These are phyloP conservation scores for Selaginella moellendorffii DNA, from an alignment of 75 land plant genomes.

Conservation along the genomic window DNA sequence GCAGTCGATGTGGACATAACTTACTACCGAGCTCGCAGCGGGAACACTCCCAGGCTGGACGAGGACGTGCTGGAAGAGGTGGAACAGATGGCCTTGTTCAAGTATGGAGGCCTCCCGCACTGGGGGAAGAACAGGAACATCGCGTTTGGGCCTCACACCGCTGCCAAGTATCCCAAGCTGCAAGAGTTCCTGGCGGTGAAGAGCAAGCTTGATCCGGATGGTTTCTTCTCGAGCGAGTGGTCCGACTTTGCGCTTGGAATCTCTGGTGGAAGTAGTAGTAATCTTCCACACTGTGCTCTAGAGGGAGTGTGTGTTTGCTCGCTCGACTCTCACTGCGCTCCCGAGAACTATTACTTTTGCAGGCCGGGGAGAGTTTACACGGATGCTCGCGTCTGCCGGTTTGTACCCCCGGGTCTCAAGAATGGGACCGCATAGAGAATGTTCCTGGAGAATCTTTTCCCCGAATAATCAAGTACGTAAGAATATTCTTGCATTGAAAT, in stretches of 20 bases:
- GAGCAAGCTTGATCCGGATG: conserved; percentile 37
- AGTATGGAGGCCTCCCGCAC: conserved; percentile 58
- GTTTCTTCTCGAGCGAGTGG: conserved; percentile 59
- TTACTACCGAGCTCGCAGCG: conserved; percentile 44
- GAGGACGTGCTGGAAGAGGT: conserved; percentile 63
- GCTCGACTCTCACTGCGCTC: conserved; percentile 56
- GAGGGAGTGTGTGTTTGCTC: conserved; percentile 74
- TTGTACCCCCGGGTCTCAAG: no score
- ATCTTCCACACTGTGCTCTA: conserved; percentile 44
- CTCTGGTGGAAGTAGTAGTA: not conserved
- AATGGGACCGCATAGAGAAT: no score
- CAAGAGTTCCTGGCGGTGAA: conserved; percentile 33
- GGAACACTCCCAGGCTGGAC: conserved; percentile 32
- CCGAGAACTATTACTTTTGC: conserved; percentile 41
- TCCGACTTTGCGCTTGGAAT: conserved; percentile 48
- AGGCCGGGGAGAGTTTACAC: conserved; percentile 41
- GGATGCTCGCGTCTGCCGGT: conserved; percentile 58
- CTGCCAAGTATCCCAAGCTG: conserved; percentile 31
- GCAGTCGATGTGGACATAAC: conserved; percentile 46
- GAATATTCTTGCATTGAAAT: no score
- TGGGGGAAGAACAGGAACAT: conserved; percentile 83
- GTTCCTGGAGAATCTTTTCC: no score
- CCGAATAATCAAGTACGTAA: no score
- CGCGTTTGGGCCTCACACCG: conserved; percentile 34
- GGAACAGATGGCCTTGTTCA: conserved; percentile 57